Percentiles rank a stretch among this genome's conserved stretches.
phyloP scores from a whole-genome alignment of 192 early-diverging fungal genomes.

The Linnemannia zychae region DNA sequence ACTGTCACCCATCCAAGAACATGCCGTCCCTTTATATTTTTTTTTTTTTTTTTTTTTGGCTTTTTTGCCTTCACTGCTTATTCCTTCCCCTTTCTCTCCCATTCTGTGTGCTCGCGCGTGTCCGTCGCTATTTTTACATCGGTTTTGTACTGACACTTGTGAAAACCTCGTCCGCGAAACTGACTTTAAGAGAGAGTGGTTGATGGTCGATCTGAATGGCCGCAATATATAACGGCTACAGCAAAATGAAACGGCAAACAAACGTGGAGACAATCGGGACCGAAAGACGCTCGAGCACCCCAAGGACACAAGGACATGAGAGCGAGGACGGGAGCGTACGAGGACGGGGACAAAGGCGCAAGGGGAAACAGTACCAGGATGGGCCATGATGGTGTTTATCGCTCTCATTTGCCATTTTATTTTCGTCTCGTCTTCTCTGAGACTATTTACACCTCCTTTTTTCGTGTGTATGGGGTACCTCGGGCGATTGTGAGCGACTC shows the following conservation, averaged over 20 bases:
- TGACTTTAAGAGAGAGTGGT: neutral
- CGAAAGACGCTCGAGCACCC: neutral
- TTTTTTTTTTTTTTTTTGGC: neutral
- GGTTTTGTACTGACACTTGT: neutral
- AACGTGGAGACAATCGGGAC: conserved; percentile 1
- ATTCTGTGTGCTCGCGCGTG: neutral
- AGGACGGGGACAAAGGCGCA: conserved; percentile 17
- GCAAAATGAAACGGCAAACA: neutral
- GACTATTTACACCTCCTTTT: conserved; percentile 54
- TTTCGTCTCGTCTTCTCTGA: conserved; percentile 18
- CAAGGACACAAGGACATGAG: neutral
- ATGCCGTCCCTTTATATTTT: neutral
- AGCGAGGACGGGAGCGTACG: neutral
- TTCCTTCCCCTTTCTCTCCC: neutral
- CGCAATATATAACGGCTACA: neutral
- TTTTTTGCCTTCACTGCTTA: neutral
- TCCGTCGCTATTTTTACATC: neutral
- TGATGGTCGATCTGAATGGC: neutral
- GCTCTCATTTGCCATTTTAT: conserved; percentile 34
- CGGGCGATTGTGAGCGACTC: conserved; percentile 4
- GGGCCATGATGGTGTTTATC: conserved; percentile 21
- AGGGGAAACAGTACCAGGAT: conserved; percentile 15
- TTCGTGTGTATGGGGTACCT: conserved; percentile 27
- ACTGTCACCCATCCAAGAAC: neutral
- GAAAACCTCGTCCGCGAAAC: neutral